Evolutionary conservation across 352 stramenopile species (phyloP).

Genomic region (Porosira glacialis): DNA sequence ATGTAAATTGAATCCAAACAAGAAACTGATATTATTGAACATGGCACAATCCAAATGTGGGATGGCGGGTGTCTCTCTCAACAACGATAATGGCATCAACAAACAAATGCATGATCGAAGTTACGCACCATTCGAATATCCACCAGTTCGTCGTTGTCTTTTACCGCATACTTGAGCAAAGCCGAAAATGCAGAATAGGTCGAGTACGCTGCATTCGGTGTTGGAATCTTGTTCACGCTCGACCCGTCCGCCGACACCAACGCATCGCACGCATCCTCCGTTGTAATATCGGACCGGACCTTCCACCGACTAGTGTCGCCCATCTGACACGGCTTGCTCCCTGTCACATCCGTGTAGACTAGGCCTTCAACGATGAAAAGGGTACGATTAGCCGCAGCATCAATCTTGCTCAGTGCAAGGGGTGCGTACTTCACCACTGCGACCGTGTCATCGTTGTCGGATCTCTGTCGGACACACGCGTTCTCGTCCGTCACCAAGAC

Average conservation of each 20-base stretch:
- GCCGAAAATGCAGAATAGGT: background rate
- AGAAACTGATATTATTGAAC: no score
- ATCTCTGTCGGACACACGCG: conserved; percentile 27
- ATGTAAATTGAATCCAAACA: no score
- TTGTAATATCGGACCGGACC: no score
- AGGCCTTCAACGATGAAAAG: background rate
- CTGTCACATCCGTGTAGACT: conserved; percentile 1
- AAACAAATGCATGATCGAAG: no score
- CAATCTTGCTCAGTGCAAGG: conserved; percentile 7
- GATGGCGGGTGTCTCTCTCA: no score
- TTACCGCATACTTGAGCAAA: conserved; percentile 3
- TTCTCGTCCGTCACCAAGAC: conserved; percentile 20
- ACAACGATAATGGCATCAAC: no score
- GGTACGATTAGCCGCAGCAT: background rate
- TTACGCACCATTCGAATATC: conserved; percentile 1
- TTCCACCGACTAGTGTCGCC: conserved; percentile 11
- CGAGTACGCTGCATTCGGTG: background rate
- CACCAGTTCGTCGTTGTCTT: background rate
- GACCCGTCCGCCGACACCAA: background rate
- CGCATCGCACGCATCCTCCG: background rate
- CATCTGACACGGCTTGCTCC: conserved; percentile 6
- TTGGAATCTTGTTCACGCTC: background rate
- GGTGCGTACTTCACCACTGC: conserved; percentile 8
- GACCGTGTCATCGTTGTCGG: conserved; percentile 18
- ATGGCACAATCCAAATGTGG: no score